Evolutionary conservation across 192 early-diverging fungal species (phyloP), one percentile per base, ranked within the genome.

Genomic region (Entomortierella chlamydospora): DNA sequence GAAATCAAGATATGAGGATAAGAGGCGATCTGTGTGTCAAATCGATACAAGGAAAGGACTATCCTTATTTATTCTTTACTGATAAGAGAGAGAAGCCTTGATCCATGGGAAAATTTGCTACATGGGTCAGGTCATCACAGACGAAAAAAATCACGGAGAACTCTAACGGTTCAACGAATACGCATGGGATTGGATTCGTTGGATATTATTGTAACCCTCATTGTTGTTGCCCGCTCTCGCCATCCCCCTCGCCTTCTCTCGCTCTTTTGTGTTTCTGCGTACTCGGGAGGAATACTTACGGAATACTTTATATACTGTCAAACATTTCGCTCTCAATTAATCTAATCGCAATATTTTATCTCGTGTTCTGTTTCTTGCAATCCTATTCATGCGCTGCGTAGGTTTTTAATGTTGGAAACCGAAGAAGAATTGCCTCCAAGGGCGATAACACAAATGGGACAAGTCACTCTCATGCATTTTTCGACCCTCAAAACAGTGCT

Each of bases 361-460:
- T 61, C 5, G 13, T 50, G 30, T 7, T 61, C 20, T 54, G 18
- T 81, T 2, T 84, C 81, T 70, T 84, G 72, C 52, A 82, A 84
- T n/a, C 18, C 58, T 58, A 90, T 79, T 71, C 34, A 37, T 37
- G 34, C 34, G 84, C 81, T 51, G 73, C 74, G 33, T 83, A 89
- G 82, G 86, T 96, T 15, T 97, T 99, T 74, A 99, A 99, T 69
- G 98, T 99, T 6, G 98, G 98, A 66, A 98, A 98, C 85, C 86
- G 93, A 12, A 87, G 98, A 52, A 90, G 98, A 61, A 89, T 92
- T 45, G 85, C 85, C 2, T 86, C 87, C 37, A 71, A 83, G 47
- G 74, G 68, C 23, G 69, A 69, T 43, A 86, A 87, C 62, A 85
- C 64, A 59, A 74, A 64, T 30, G 65, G 70, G 26, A 74, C 70